These are phyloP conservation scores for Madurella fahalii DNA, from an alignment of 2,329 filamentous ascomycete genomes.

Conservation along the genomic window DNA sequence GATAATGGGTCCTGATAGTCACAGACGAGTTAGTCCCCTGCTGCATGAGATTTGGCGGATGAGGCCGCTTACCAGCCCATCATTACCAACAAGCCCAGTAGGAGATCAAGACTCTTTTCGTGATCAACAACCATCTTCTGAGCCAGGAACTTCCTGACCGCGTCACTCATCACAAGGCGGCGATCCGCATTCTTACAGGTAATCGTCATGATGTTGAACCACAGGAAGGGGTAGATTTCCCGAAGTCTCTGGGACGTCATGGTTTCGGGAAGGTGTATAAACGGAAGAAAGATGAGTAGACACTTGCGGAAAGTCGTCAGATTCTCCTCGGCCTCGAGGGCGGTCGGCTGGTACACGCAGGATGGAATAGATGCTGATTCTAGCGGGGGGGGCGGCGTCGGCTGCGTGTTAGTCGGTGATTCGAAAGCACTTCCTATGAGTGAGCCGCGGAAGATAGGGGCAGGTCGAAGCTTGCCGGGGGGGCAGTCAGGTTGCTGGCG, in stretches of 20 bases:
- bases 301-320: slow-evolving; percentile 41
- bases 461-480: not conserved
- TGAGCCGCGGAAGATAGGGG: not conserved
- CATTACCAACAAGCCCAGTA: slow-evolving; percentile 46
- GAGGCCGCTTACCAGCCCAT: slow-evolving; percentile 39
- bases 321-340: slow-evolving; percentile 21
- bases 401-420: not conserved
- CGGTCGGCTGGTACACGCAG: slow-evolving; percentile 15
- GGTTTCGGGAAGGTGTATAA: slow-evolving; percentile 38
- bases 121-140: slow-evolving; percentile 44
- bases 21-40: not conserved
- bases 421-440: not conserved
- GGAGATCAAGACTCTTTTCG: slow-evolving; percentile 49
- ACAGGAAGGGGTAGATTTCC: slow-evolving; percentile 44
- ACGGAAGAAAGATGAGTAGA: slow-evolving; percentile 42
- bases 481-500: slow-evolving; percentile 3
- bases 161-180: slow-evolving; percentile 38
- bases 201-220: slow-evolving; percentile 47
- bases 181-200: slow-evolving; percentile 40
- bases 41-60: not conserved
- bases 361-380: slow-evolving; percentile 7
- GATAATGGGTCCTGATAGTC: slow-evolving; percentile 34
- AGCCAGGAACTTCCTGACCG: slow-evolving; percentile 41
- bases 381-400: not conserved
- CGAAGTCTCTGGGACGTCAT: slow-evolving; percentile 38